Evolutionary conservation across 2,329 filamentous ascomycete genomes (phyloP).

Genomic region (Penicillium hesseltinei): DNA sequence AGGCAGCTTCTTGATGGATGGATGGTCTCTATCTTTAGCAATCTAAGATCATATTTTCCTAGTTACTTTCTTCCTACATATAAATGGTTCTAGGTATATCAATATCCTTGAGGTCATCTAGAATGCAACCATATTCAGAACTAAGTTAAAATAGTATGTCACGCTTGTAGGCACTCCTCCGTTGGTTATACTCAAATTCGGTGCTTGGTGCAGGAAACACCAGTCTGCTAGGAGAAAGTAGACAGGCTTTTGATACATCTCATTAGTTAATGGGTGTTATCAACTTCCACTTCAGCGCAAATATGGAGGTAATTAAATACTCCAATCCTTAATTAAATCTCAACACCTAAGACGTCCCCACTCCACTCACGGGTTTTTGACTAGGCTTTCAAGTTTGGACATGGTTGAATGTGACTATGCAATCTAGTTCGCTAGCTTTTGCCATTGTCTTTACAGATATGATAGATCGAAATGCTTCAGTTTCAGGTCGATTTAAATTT

Average conservation of each 20-base stretch:
- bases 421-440: neutral
- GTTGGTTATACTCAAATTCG: too few relatives aligned
- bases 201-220: too few relatives aligned
- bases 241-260: neutral
- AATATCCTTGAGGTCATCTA: neutral
- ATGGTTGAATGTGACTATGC: neutral
- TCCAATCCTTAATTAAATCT: too few relatives aligned
- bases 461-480: neutral
- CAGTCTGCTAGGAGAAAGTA: neutral
- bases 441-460: neutral
- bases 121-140: neutral
- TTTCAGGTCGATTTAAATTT: neutral
- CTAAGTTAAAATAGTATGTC: neutral
- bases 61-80: too few relatives aligned
- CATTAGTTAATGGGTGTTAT: neutral
- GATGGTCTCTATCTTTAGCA: neutral
- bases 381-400: neutral
- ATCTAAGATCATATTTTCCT: neutral
- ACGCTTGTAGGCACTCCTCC: neutral
- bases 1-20: neutral
- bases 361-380: neutral
- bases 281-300: too few relatives aligned
- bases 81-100: neutral
- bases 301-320: too few relatives aligned
- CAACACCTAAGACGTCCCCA: too few relatives aligned